Base-by-base conservation (phyloP, 169 alveolate species). In the Plasmodium adleri region DNA sequence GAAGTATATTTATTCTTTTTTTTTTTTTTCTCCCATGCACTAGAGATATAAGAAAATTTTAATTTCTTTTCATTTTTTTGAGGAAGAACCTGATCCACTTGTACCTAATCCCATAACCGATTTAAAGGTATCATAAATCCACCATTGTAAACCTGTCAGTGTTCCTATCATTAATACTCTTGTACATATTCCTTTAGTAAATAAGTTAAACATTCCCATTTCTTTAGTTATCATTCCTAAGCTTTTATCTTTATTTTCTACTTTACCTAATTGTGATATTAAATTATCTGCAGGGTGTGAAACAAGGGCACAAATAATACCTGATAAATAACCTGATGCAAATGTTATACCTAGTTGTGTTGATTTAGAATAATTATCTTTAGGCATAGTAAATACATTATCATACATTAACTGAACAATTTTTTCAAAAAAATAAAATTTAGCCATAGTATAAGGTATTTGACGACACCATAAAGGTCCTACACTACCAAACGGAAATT, bases 91-190 rank as follows among this genome's bases (percentile, higher is more conserved):
- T 22, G 74, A 15, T 17, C 97, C 97, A 13, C 97, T 76, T 49
- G 97, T 87, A 43, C 94, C 94, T 66, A 95, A 93, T 4, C 97
- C 97, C 80, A 89, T 59, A 43, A 88, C 89, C 1, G 97, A 91
- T 95, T 98, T 98, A 94, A 98, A 98, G 60, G 98, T 93, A 93
- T 98, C 99, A 93, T 98, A 98, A 66, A 98, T 97, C 99, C 99
- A 98, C 99, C 99, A 98, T 94, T 98, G 99, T 66, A 98, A 94
- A 47, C 99, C 99, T 24, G 99, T 98, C 54, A 98, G 94, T 43
- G 99, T 98, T 43, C 99, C 99, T 71, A 98, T 96, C 99, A 98
- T 98, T 78, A 98, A 73, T 58, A 98, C 97, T 88, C 99, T 97
- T 15, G 99, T 96, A n/a, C 97, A 98, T 20, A 96, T 75, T 62